Conservation (phyloP, 768 basidiomycete genomes). For the Amanita rubescens region DNA sequence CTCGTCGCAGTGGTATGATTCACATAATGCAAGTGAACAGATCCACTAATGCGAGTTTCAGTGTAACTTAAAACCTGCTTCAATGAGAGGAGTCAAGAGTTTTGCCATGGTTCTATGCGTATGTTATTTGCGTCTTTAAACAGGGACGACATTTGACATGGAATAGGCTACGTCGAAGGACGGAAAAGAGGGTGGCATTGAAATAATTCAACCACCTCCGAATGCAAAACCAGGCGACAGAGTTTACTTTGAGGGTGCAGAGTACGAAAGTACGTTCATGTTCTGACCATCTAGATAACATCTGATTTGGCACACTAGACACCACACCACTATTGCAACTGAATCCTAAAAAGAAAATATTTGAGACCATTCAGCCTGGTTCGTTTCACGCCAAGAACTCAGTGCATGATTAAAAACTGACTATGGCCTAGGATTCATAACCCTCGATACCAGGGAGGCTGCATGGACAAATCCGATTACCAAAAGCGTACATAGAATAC, state of each 20-base stretch:
- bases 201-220: conserved; percentile 83
- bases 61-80: conserved; percentile 94
- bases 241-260: conserved; percentile 89
- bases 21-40: not conserved
- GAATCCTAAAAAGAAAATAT: conserved; percentile 99
- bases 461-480: conserved; percentile 88
- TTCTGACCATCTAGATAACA: not conserved
- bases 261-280: conserved; percentile 64
- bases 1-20: conserved; percentile 72
- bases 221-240: conserved; percentile 86
- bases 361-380: conserved; percentile 95
- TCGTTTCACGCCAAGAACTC: conserved; percentile 2
- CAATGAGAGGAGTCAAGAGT: conserved; percentile 96
- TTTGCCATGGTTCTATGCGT: conserved; percentile 97
- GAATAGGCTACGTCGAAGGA: conserved; percentile 82
- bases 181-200: conserved; percentile 84
- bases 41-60: conserved; percentile 18
- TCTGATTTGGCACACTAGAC: conserved; percentile 26
- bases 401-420: not conserved
- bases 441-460: conserved; percentile 79
- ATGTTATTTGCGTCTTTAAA: conserved; percentile 15
- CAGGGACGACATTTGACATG: not conserved
- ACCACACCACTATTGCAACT: conserved; percentile 71
- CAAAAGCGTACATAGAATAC: conserved; percentile 73
- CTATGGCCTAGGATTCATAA: conserved; percentile 62